Evolutionary conservation across 2,329 filamentous ascomycete species (phyloP), one percentile per base, ranked within the genome.

Genomic region (Stagonosporopsis vannaccii): DNA sequence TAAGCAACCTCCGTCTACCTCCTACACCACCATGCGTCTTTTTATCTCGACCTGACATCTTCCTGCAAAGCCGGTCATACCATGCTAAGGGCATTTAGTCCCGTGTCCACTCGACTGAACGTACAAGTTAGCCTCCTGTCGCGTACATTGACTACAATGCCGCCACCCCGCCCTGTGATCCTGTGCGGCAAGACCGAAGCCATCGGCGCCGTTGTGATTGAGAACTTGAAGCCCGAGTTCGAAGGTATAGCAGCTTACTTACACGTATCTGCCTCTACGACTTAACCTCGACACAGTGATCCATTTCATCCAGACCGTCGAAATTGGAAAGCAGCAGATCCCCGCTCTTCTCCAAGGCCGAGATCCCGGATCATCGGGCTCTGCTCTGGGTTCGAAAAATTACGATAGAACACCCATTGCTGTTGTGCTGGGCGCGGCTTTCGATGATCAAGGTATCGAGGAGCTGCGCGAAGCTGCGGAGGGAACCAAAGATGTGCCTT

Each of bases 121-220:
- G 1, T 12, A 9, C 25, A 30, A 22, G 17, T 9, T 12, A 15
- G 6, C 4, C 9, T 22, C 25, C 6, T 5, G 6, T 17, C 13
- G 4, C 35, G 43, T 6, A 20, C 28, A n/a, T 17, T 47, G 9
- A 8, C 20, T 1, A 30, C 42, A n/a, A 53, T 53, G 50, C n/a
- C 36, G 17, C 17, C 8, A 8, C 28, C 50, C 6, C 50, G 47
- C 17, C 58, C 53, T 6, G 49, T 60, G 11, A 40, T 60, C 6
- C 28, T 60, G 1, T 60, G 58, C 30, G 53, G 58, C 9, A 60
- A 47, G 25, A 58, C 48, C 11, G 53, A 57, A 36, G 37, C 41
- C 20, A 54, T 58, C 13, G 58, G 33, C 28, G 45, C 52, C 13
- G 39, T 15, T 15, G 58, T 58, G 17, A 58, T 53, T 4, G 44